Evolutionary conservation across 2,329 filamentous ascomycete genomes (phyloP).

Genomic region (Volutella citrinella): DNA sequence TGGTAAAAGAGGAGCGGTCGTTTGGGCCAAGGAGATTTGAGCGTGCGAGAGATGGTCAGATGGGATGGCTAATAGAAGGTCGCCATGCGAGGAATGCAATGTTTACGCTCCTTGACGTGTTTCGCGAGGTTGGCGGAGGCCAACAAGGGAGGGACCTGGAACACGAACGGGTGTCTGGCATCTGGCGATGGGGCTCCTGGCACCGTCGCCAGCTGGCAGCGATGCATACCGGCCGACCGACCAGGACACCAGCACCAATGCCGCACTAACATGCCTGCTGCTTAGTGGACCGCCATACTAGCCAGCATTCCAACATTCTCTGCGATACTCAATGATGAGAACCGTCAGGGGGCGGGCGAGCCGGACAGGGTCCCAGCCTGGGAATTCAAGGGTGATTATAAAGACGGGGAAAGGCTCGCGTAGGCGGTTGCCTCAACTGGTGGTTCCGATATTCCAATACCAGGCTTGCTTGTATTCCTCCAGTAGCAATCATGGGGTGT

Average conservation of each 20-base stretch:
- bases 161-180: slow-evolving; percentile 12
- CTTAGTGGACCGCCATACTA: too few relatives aligned
- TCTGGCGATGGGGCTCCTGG: slow-evolving; percentile 16
- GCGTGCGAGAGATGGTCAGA: neutral
- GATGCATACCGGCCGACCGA: slow-evolving; percentile 17
- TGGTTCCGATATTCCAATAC: too few relatives aligned
- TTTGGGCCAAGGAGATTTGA: neutral
- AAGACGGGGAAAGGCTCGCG: too few relatives aligned
- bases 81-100: slow-evolving; percentile 25
- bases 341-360: too few relatives aligned
- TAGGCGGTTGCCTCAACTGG: too few relatives aligned
- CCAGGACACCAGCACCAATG: slow-evolving; percentile 4
- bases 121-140: slow-evolving; percentile 24
- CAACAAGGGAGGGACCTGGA: slow-evolving; percentile 12
- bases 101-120: slow-evolving; percentile 23
- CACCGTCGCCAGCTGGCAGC: slow-evolving; percentile 23
- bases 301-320: too few relatives aligned
- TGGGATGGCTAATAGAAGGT: neutral
- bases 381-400: too few relatives aligned
- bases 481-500: too few relatives aligned
- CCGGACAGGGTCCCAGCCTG: too few relatives aligned
- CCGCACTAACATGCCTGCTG: too few relatives aligned
- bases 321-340: too few relatives aligned
- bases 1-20: slow-evolving; percentile 2
- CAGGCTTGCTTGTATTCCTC: too few relatives aligned